phyloP scores from a whole-genome alignment of 495 filamentous ascomycete species.

The Choiromyces venosus region DNA sequence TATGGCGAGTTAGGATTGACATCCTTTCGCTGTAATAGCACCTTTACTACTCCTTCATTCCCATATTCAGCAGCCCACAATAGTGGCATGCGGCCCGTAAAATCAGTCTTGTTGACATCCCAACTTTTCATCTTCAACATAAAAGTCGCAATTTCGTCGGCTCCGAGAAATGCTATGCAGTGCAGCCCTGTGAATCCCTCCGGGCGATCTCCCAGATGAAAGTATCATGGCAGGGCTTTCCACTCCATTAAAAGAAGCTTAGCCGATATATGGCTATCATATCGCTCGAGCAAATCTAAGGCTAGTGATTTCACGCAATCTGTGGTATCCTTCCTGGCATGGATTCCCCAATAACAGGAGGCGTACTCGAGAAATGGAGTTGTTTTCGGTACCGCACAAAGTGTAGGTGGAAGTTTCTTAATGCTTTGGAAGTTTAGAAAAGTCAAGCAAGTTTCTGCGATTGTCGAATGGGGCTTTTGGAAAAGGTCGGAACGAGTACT shows the following conservation, averaged over 20 bases:
- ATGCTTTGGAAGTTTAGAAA: background rate
- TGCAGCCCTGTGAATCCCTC: background rate
- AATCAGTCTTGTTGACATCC: background rate
- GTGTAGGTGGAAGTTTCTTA: background rate
- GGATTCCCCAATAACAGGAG: background rate
- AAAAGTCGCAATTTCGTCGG: background rate
- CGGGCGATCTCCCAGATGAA: background rate
- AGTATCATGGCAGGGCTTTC: background rate
- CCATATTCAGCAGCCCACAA: conserved; percentile 1
- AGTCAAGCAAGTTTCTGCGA: background rate
- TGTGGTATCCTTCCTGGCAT: background rate
- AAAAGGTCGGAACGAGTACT: background rate
- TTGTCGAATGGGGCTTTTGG: background rate
- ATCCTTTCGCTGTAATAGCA: background rate
- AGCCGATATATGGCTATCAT: background rate
- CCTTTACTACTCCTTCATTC: background rate
- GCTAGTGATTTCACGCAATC: background rate
- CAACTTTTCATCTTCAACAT: background rate
- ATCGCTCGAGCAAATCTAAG: background rate
- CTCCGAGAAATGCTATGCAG: background rate
- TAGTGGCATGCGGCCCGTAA: background rate
- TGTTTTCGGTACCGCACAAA: background rate
- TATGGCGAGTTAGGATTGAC: background rate
- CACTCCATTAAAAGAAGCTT: background rate
- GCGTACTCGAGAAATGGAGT: background rate